A percentile compares a stretch with the other conserved stretches of the same genome.
Conservation (phyloP, 805 yeast species). For the Candida tallmaniae region DNA sequence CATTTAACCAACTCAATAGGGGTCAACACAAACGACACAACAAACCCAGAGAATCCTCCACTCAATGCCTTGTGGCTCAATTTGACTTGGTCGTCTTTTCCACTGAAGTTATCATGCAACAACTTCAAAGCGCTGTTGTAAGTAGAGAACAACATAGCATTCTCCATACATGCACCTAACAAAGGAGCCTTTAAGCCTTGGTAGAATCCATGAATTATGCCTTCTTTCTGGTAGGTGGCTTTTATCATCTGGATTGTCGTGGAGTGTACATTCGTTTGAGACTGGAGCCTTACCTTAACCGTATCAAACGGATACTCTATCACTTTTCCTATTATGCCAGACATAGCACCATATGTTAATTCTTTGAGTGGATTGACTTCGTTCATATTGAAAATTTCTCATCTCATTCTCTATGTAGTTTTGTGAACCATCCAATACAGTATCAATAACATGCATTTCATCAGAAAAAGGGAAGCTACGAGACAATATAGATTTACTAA, state of each 20-base stretch:
- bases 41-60: conserved; percentile 81
- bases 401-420: no score
- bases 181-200: conserved; percentile 78
- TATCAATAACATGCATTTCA: neutral
- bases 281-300: conserved; percentile 80
- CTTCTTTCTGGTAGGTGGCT: conserved; percentile 63
- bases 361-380: conserved; percentile 28
- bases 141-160: conserved; percentile 70
- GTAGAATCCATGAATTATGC: conserved; percentile 67
- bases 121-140: conserved; percentile 42
- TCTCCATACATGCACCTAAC: conserved; percentile 86
- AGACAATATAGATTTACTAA: neutral
- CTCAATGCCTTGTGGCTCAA: conserved; percentile 48
- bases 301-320: conserved; percentile 94
- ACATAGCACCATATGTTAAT: conserved; percentile 46
- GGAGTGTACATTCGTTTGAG: conserved; percentile 36
- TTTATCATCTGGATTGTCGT: conserved; percentile 58
- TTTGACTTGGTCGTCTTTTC: conserved; percentile 22
- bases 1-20: conserved; percentile 93
- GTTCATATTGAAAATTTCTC: conserved; percentile 1
- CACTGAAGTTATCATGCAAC: conserved; percentile 12
- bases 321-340: conserved; percentile 81
- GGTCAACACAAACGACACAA: conserved; percentile 78
- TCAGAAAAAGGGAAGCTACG: neutral
- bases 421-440: no score